A percentile compares a stretch with the other conserved stretches of the same genome.
Conservation (phyloP, 1,139 yeast species). For the Candida sanyaensis region DNA sequence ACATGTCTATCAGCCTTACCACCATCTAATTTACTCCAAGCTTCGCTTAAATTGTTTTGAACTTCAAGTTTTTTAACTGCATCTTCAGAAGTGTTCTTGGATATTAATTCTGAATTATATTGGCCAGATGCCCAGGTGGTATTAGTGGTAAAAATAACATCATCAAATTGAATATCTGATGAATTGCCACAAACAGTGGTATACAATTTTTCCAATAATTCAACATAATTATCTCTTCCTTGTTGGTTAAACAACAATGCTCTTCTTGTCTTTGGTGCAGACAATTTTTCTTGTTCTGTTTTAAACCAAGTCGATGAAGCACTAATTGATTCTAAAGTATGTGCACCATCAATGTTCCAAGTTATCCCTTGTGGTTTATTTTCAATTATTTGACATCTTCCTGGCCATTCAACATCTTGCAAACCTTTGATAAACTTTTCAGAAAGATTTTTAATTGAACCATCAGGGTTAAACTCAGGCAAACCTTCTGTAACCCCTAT, state of each 20-base stretch:
- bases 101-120: constrained; percentile 80
- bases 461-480: constrained; percentile 24
- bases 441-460: constrained; percentile 43
- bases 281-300: constrained; percentile 19
- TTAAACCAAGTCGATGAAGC: constrained; percentile 84
- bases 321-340: constrained; percentile 81
- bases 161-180: constrained; percentile 51
- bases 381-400: constrained; percentile 79
- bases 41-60: constrained; percentile 72
- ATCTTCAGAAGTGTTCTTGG: constrained; percentile 78
- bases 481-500: constrained; percentile 39
- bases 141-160: constrained; percentile 86
- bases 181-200: constrained; percentile 28
- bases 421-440: constrained; percentile 64
- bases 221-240: constrained; percentile 75
- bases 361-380: constrained; percentile 47
- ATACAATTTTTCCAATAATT: constrained; percentile 57
- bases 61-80: constrained; percentile 76
- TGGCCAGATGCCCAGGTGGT: constrained; percentile 85
- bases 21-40: constrained; percentile 64
- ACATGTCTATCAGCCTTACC: constrained; percentile 41
- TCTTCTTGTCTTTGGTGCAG: constrained; percentile 20
- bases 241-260: constrained; percentile 90
- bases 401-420: constrained; percentile 80
- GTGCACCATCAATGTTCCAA: constrained; percentile 96